Percentiles rank a stretch among this genome's conserved stretches.
Evolutionary conservation across 1,284 basidiomycete species (phyloP).

Genomic region (Kwoniella shivajii): DNA sequence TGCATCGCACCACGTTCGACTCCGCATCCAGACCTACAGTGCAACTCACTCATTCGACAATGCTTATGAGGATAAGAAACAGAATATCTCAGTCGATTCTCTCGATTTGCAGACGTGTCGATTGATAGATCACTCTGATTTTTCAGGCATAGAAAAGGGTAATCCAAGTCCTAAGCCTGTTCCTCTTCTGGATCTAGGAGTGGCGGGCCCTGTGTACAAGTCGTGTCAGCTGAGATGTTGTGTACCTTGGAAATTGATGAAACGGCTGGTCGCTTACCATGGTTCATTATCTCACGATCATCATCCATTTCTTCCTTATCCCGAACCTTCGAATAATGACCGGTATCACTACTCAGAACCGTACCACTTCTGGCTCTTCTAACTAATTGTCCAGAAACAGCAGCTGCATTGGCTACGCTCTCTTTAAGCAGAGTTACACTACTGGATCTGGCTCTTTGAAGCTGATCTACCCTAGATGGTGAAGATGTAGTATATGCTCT

Average conservation of each 20-base stretch:
- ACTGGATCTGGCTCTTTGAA: slow-evolving; percentile 15
- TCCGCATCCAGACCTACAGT: too few relatives aligned
- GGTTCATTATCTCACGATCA: not conserved
- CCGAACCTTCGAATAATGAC: slow-evolving; percentile 9
- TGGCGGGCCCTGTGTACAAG: not conserved
- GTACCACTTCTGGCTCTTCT: slow-evolving; percentile 27
- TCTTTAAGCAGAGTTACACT: slow-evolving; percentile 19
- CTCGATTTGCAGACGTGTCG: too few relatives aligned
- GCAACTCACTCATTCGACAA: too few relatives aligned
- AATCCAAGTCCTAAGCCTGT: not conserved
- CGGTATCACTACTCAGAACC: slow-evolving; percentile 5
- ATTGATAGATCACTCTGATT: too few relatives aligned
- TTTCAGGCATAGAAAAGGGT: slow-evolving; percentile 3
- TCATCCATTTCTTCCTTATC: not conserved
- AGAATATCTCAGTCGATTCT: too few relatives aligned
- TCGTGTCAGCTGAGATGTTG: not conserved
- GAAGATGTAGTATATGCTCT: slow-evolving; percentile 10
- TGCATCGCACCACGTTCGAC: too few relatives aligned
- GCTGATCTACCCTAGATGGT: not conserved
- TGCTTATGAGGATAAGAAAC: too few relatives aligned
- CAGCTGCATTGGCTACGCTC: slow-evolving; percentile 13
- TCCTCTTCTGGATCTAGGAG: slow-evolving; percentile 5
- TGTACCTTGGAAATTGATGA: not conserved
- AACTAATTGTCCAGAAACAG: slow-evolving; percentile 13
- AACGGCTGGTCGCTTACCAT: not conserved